Evolutionary conservation across 2,329 filamentous ascomycete species (phyloP).

Genomic region (Trichoderma sp.): DNA sequence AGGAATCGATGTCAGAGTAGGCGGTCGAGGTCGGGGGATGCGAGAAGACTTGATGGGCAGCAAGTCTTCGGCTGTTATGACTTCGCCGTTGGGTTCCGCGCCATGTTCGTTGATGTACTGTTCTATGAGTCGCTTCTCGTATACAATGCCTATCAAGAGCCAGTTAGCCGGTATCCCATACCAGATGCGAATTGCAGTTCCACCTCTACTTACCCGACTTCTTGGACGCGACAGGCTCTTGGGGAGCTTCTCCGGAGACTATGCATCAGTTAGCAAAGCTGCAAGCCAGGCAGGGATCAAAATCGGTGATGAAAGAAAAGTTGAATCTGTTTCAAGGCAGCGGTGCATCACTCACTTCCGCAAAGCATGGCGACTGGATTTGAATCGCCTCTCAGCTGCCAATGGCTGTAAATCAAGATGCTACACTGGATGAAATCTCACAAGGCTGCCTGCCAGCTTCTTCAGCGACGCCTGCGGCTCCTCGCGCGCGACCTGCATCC

Average conservation of each 20-base stretch:
- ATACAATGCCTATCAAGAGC: slow-evolving; percentile 71
- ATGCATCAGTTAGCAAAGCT: slow-evolving; percentile 33
- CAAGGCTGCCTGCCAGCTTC: slow-evolving; percentile 14
- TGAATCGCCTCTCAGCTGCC: slow-evolving; percentile 36
- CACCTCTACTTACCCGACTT: slow-evolving; percentile 73
- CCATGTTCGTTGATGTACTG: slow-evolving; percentile 92
- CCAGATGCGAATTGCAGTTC: neutral
- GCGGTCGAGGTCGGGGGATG: slow-evolving; percentile 85
- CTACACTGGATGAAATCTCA: slow-evolving; percentile 24
- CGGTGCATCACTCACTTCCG: slow-evolving; percentile 45
- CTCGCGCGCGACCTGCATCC: slow-evolving; percentile 27
- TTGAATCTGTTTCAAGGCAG: neutral
- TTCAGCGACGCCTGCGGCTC: neutral
- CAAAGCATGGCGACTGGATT: slow-evolving; percentile 51
- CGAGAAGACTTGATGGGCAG: slow-evolving; percentile 83
- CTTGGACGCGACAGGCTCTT: slow-evolving; percentile 91
- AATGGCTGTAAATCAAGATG: slow-evolving; percentile 37
- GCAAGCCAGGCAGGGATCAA: neutral
- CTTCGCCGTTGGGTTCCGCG: slow-evolving; percentile 88
- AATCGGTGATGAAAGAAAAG: too few relatives aligned
- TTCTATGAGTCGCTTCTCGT: slow-evolving; percentile 93
- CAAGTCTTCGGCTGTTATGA: slow-evolving; percentile 81
- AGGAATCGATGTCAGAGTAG: slow-evolving; percentile 93
- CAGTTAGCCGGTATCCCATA: neutral
- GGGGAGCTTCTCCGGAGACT: slow-evolving; percentile 97